A percentile compares a stretch with the other conserved stretches of the same genome.
Evolutionary conservation across 2,329 filamentous ascomycete species (phyloP).

Genomic region (Botrytis porri): DNA sequence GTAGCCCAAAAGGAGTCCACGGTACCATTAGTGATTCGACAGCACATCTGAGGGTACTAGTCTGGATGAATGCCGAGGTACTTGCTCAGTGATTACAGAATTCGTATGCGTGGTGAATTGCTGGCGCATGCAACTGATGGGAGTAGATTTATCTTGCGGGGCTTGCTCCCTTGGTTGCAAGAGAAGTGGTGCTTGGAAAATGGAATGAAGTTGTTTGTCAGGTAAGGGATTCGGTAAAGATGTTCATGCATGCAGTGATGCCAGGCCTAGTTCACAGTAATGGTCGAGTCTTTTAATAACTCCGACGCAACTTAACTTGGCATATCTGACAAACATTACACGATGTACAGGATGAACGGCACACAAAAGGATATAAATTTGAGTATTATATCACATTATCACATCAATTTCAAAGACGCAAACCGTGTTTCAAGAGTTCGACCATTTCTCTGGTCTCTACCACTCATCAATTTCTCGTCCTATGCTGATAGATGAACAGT

Average conservation of each 20-base stretch:
- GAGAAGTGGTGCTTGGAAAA: neutral
- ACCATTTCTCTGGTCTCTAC: neutral
- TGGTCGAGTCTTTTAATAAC: neutral
- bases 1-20: neutral
- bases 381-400: neutral
- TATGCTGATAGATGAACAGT: neutral
- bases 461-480: neutral
- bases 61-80: neutral
- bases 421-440: neutral
- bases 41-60: neutral
- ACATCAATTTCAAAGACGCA: neutral
- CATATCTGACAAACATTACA: neutral
- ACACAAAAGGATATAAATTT: neutral
- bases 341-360: neutral
- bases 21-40: neutral
- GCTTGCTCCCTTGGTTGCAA: neutral
- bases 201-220: neutral
- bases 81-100: neutral
- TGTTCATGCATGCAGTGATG: neutral
- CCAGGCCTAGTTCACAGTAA: neutral
- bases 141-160: neutral
- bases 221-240: neutral
- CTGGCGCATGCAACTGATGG: neutral
- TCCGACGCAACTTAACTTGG: neutral
- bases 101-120: neutral